Evolutionary conservation across 768 basidiomycete species (phyloP), one percentile per base, ranked within the genome.

Genomic region (Chalciporus pseudorubinellus): DNA sequence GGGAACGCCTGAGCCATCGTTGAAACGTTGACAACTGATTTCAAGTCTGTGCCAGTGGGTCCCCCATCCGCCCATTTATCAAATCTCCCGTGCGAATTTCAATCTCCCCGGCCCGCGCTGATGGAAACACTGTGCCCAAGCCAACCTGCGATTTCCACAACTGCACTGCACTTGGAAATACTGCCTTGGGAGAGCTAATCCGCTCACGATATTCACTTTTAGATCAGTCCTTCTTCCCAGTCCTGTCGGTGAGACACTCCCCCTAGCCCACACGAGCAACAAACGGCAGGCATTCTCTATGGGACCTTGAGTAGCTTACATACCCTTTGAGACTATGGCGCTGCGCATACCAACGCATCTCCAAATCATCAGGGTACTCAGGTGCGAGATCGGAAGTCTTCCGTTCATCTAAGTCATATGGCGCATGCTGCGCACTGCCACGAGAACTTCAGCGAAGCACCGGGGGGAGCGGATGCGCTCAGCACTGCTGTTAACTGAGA

Each of bases 1-100:
- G 89, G 89, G 74, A 91, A 91, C 49, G 68, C 63, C 50, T 73
- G 62, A 57, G 71, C 46, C 74, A 76, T 77, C 62, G 65, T 70
- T 56, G 62, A 29, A 6, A 31, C 26, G 31, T n/a, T n/a, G n/a
- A n/a, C n/a, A n/a, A n/a, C n/a, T n/a, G n/a, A n/a, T n/a, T n/a
- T n/a, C n/a, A n/a, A n/a, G n/a, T n/a, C n/a, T n/a, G n/a, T n/a
- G n/a, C n/a, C n/a, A n/a, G n/a, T n/a, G n/a, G n/a, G n/a, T n/a
- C n/a, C n/a, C n/a, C n/a, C n/a, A n/a, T n/a, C 29, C 9, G n/a
- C 6, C 40, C 31, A 40, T 58, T 67, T 67, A 67, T 67, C 56
- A 53, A 43, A 33, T 8, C 16, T 38, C 36, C 44, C 65, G 65
- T 67, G 65, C n/a, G 65, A 67, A 67, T 48, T 57, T 64, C 21